phyloP scores from a whole-genome alignment of 305 asterid genomes.

The Caryopteris hybrid region DNA sequence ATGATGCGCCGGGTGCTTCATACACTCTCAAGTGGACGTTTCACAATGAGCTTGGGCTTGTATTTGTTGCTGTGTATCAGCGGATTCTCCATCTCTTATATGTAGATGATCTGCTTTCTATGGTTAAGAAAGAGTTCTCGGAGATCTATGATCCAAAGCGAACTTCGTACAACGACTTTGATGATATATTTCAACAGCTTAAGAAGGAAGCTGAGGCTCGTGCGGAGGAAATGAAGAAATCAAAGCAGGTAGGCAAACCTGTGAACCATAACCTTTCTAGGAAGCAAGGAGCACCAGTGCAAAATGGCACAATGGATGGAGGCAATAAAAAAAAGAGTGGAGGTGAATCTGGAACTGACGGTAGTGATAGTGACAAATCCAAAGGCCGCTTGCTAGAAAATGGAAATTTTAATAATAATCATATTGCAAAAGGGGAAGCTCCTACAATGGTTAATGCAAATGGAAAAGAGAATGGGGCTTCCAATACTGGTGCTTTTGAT shows the following conservation, averaged over 20 bases:
- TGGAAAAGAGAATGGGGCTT: conserved; percentile 60
- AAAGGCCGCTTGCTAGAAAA: conserved; percentile 39
- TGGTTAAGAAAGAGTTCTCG: conserved; percentile 78
- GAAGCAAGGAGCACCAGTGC: conserved; percentile 75
- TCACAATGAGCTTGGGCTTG: conserved; percentile 86
- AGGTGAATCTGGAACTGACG: conserved; percentile 60
- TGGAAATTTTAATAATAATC: conserved; percentile 42
- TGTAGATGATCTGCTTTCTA: conserved; percentile 79
- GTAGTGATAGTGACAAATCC: conserved; percentile 42
- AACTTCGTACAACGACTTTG: conserved; percentile 67
- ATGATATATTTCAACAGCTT: conserved; percentile 74
- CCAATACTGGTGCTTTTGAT: conserved; percentile 73
- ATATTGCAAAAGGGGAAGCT: conserved; percentile 35
- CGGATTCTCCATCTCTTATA: conserved; percentile 84
- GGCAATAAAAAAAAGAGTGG: conserved; percentile 72
- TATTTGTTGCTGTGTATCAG: conserved; percentile 95
- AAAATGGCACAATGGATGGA: conserved; percentile 56
- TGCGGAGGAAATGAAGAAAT: conserved; percentile 84
- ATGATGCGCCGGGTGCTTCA: conserved; percentile 84
- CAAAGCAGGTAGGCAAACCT: conserved; percentile 63
- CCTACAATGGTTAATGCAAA: conserved; percentile 28
- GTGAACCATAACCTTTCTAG: conserved; percentile 42
- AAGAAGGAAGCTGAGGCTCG: conserved; percentile 90
- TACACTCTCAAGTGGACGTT: conserved; percentile 93
- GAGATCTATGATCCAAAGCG: conserved; percentile 66